Evolutionary conservation across 2,329 filamentous ascomycete species (phyloP).

Genomic region (Aureobasidium leucospermi): DNA sequence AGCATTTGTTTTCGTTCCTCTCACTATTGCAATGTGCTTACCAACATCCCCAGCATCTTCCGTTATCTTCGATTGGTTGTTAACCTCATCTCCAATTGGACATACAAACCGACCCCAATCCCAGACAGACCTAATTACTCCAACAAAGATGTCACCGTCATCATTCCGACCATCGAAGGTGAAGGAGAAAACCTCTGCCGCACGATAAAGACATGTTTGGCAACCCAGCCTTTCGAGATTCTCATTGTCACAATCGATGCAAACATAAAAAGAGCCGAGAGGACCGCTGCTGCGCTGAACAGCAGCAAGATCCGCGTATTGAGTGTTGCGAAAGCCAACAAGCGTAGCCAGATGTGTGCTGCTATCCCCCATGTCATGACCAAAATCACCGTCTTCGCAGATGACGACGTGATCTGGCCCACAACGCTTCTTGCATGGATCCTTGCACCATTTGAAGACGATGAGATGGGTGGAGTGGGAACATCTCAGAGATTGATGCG

Average conservation of each 20-base stretch:
- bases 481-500: conserved; percentile 83
- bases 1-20: neutral
- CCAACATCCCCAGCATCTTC: conserved; percentile 57
- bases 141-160: conserved; percentile 80
- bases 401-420: conserved; percentile 94
- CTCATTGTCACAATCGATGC: conserved; percentile 82
- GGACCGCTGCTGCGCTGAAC: conserved; percentile 51
- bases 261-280: conserved; percentile 52
- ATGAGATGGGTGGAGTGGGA: conserved; percentile 77
- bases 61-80: conserved; percentile 80
- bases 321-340: conserved; percentile 80
- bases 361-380: conserved; percentile 82
- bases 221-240: conserved; percentile 61
- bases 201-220: conserved; percentile 70
- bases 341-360: conserved; percentile 86
- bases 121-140: conserved; percentile 74
- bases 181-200: conserved; percentile 74
- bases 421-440: conserved; percentile 82
- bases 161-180: conserved; percentile 87
- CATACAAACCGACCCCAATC: conserved; percentile 76
- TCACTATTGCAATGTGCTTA: conserved; percentile 4
- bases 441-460: conserved; percentile 82
- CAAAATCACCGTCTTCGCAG: conserved; percentile 81
- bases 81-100: conserved; percentile 79
- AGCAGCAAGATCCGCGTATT: conserved; percentile 63